Evolutionary conservation across 192 early-diverging fungal species (phyloP).

Genomic region (Mortierella alpina): DNA sequence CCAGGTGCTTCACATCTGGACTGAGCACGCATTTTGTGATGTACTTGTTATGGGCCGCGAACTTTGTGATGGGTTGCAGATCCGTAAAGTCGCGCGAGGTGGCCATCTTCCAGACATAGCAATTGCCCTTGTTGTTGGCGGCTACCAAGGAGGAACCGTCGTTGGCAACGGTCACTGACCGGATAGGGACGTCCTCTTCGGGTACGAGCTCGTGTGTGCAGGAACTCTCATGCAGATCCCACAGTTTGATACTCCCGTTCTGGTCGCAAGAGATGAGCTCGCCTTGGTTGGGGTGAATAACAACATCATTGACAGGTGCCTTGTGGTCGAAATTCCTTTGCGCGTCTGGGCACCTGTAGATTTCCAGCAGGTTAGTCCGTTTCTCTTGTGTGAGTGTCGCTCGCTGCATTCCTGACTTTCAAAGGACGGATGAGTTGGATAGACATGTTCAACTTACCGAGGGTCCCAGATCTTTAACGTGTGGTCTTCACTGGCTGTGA

Average conservation of each 20-base stretch:
- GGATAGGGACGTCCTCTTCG: slow-evolving; percentile 83
- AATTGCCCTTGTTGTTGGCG: slow-evolving; percentile 86
- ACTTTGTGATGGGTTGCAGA: slow-evolving; percentile 76
- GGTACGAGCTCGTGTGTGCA: slow-evolving; percentile 75
- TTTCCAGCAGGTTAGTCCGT: neutral
- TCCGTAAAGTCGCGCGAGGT: slow-evolving; percentile 67
- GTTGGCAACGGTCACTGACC: slow-evolving; percentile 84
- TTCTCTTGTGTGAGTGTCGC: neutral
- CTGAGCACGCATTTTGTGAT: slow-evolving; percentile 85
- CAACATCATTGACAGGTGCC: slow-evolving; percentile 70
- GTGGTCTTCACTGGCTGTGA: slow-evolving; percentile 80
- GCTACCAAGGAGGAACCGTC: slow-evolving; percentile 86
- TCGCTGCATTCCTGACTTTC: neutral
- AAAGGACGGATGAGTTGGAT: neutral
- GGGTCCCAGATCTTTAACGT: slow-evolving; percentile 87
- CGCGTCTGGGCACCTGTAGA: slow-evolving; percentile 59
- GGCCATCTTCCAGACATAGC: slow-evolving; percentile 78
- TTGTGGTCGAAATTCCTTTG: slow-evolving; percentile 70
- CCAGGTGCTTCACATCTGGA: slow-evolving; percentile 84
- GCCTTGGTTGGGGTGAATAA: slow-evolving; percentile 82
- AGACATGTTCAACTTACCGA: slow-evolving; percentile 52
- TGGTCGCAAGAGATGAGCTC: slow-evolving; percentile 86
- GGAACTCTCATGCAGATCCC: slow-evolving; percentile 73
- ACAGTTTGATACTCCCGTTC: slow-evolving; percentile 77
- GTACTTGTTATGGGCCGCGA: slow-evolving; percentile 83